Evolutionary conservation across 148 eudicot species (phyloP).

Genomic region (Silene uniflora): DNA sequence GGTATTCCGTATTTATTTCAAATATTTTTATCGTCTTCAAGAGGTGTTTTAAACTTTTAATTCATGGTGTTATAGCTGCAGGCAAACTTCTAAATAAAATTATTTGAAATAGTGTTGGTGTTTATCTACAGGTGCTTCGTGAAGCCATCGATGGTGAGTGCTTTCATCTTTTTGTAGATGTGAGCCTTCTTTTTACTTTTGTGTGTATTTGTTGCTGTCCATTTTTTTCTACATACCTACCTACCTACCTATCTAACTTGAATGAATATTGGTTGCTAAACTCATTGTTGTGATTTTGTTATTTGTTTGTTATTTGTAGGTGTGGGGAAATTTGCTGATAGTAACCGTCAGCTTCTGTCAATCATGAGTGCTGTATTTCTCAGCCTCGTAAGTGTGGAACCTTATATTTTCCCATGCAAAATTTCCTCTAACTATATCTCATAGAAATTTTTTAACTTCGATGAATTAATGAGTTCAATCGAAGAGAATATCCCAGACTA

Average conservation of each 20-base stretch:
- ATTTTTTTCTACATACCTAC: neutral
- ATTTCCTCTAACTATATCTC: neutral
- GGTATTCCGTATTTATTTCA: too few relatives aligned
- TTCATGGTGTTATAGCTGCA: neutral
- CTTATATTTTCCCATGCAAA: neutral
- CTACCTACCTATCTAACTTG: neutral
- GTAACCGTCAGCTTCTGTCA: slow-evolving; percentile 71
- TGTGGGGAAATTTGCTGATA: slow-evolving; percentile 62
- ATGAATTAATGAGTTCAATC: neutral
- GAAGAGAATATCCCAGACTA: neutral
- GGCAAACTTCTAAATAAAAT: too few relatives aligned
- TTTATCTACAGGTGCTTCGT: slow-evolving; percentile 57
- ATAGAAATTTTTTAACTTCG: neutral
- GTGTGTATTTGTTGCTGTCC: neutral
- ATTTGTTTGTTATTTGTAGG: slow-evolving; percentile 42
- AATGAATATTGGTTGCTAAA: slow-evolving; percentile 1
- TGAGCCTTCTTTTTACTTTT: neutral
- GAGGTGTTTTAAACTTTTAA: too few relatives aligned
- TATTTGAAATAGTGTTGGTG: slow-evolving; percentile 1
- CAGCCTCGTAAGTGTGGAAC: slow-evolving; percentile 54
- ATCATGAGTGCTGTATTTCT: slow-evolving; percentile 68
- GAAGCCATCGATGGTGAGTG: slow-evolving; percentile 74
- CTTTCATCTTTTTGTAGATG: slow-evolving; percentile 16
- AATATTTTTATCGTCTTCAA: too few relatives aligned
- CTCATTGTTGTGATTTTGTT: neutral